A percentile compares a stretch with the other conserved stretches of the same genome.
phyloP scores from a whole-genome alignment of 306 rosid genomes.

The Mimosa bimucronata region DNA sequence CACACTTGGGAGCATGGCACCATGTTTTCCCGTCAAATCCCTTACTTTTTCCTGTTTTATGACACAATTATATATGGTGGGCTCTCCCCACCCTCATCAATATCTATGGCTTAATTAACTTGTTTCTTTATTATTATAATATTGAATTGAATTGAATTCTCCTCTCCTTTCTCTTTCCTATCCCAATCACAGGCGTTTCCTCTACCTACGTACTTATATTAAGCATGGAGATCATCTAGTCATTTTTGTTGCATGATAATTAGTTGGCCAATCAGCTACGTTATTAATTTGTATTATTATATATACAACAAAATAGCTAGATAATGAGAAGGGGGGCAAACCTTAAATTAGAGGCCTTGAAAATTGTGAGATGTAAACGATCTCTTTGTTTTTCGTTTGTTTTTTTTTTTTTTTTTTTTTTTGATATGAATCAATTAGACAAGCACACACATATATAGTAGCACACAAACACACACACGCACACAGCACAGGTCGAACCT shows the following conservation, averaged over 20 bases:
- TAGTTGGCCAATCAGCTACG: neutral
- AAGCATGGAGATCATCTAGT: neutral
- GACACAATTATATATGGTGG: neutral
- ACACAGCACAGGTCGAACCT: no score
- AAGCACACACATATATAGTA: no score
- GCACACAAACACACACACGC: no score
- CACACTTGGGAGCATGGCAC: slow-evolving; percentile 31
- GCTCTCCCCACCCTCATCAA: neutral
- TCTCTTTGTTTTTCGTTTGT: neutral
- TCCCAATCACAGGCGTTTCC: neutral
- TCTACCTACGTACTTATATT: neutral
- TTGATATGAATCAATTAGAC: no score
- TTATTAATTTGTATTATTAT: neutral
- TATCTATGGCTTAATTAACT: neutral
- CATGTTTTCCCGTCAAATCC: slow-evolving; percentile 6
- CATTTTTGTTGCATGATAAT: neutral
- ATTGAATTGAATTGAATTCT: neutral
- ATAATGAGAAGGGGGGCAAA: neutral
- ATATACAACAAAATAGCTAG: neutral
- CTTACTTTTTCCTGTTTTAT: neutral
- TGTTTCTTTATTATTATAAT: neutral
- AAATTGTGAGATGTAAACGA: neutral
- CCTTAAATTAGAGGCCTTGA: neutral
- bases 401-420: no score
- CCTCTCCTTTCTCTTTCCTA: neutral